These are phyloP conservation scores for Typha latifolia DNA, from an alignment of 176 grass and related monocot species.

Conservation along the genomic window DNA sequence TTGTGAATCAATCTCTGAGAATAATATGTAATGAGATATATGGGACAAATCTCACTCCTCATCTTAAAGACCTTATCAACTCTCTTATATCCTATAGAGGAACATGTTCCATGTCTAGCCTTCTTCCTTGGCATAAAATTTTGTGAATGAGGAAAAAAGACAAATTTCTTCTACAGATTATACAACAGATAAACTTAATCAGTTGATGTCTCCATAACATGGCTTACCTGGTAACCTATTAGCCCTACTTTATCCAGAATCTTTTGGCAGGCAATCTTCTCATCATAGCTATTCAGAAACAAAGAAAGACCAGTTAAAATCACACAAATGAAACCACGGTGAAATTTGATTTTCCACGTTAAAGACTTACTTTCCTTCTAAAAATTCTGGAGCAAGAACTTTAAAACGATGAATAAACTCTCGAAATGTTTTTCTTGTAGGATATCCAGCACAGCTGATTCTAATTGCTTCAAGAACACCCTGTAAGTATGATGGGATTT, in stretches of 20 bases:
- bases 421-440: conserved; percentile 23
- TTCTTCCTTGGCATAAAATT: too few relatives aligned
- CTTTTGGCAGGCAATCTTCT: conserved; percentile 14
- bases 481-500: background rate
- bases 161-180: background rate
- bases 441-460: conserved; percentile 30
- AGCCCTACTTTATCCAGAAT: conserved; percentile 20
- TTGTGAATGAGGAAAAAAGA: too few relatives aligned
- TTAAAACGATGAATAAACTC: conserved; percentile 24
- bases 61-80: too few relatives aligned
- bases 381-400: conserved; percentile 22
- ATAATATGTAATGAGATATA: too few relatives aligned
- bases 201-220: background rate
- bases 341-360: background rate
- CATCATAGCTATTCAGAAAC: conserved; percentile 14
- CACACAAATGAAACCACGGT: background rate
- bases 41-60: too few relatives aligned
- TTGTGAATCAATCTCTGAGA: too few relatives aligned
- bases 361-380: conserved; percentile 24
- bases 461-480: conserved; percentile 32
- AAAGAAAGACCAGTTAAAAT: background rate
- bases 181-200: background rate
- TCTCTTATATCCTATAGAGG: too few relatives aligned
- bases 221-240: conserved; percentile 14
- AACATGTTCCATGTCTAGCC: too few relatives aligned